These are phyloP conservation scores for Fusarium sp. DNA, from an alignment of 2,329 filamentous ascomycete genomes.

Conservation along the genomic window DNA sequence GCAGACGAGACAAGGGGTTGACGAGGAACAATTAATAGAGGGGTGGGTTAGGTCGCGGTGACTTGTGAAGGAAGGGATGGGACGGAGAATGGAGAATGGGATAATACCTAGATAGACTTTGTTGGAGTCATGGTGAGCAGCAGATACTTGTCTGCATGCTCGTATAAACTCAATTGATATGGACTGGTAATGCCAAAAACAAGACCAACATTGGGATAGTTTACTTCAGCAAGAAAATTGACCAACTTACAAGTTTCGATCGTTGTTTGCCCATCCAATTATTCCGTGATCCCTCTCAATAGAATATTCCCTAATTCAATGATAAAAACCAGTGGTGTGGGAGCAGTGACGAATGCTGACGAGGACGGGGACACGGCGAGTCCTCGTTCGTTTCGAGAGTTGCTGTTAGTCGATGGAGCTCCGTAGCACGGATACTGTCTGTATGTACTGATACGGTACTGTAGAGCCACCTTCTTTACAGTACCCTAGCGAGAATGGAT, in stretches of 20 bases:
- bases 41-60: conserved; percentile 10
- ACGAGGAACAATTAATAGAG: conserved; percentile 32
- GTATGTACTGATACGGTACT: conserved; percentile 2
- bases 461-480: not conserved
- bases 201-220: not conserved
- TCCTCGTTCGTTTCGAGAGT: conserved; percentile 30
- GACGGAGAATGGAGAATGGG: conserved; percentile 34
- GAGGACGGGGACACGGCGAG: conserved; percentile 23
- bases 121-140: conserved; percentile 26
- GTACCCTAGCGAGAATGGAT: conserved; percentile 39
- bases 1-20: conserved; percentile 27
- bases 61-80: conserved; percentile 5
- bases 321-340: conserved; percentile 39
- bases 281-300: conserved; percentile 18
- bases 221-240: conserved; percentile 3
- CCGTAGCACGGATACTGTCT: conserved; percentile 1
- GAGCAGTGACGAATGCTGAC: conserved; percentile 43
- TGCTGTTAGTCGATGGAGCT: conserved; percentile 18
- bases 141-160: conserved; percentile 12
- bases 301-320: conserved; percentile 27
- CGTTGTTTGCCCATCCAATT: conserved; percentile 9
- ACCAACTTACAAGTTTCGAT: conserved; percentile 19
- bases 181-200: not conserved
- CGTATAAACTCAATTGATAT: conserved; percentile 10
- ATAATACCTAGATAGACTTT: conserved; percentile 27